phyloP scores from a whole-genome alignment of 768 basidiomycete genomes.

The Mrakia gelida region DNA sequence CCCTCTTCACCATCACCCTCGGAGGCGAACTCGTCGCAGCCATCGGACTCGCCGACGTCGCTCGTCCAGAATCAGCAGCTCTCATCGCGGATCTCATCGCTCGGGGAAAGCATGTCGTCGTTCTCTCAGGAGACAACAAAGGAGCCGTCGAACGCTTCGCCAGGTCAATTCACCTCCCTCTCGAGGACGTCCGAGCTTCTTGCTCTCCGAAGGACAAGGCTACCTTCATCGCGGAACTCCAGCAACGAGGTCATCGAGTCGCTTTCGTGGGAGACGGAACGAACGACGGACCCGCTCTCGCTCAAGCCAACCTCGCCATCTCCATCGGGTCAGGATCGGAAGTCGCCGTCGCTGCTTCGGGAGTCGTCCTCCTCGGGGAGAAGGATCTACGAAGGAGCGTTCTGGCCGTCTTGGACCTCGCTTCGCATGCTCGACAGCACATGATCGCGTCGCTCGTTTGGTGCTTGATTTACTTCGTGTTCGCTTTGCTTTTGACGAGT shows the following conservation, averaged over 20 bases:
- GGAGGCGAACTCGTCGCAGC: constrained; percentile 21
- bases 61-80: constrained; percentile 17
- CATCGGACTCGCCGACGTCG: constrained; percentile 28
- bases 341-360: constrained; percentile 18
- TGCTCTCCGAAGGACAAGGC: constrained; percentile 20
- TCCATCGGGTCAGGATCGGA: constrained; percentile 14
- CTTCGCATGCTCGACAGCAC: constrained; percentile 2
- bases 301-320: constrained; percentile 23
- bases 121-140: constrained; percentile 15
- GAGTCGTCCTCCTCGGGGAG: not conserved
- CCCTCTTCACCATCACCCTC: constrained; percentile 30
- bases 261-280: constrained; percentile 30
- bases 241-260: not conserved
- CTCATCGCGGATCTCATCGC: constrained; percentile 13
- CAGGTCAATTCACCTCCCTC: not conserved
- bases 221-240: not conserved
- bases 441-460: constrained; percentile 8
- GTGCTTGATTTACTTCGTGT: constrained; percentile 8
- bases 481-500: constrained; percentile 4
- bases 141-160: constrained; percentile 9
- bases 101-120: constrained; percentile 5
- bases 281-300: constrained; percentile 29
- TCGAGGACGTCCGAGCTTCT: not conserved
- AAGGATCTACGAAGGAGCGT: not conserved
- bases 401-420: not conserved